These are phyloP conservation scores for Parmelia sp. DNA, from an alignment of 495 filamentous ascomycete genomes.

Conservation along the genomic window DNA sequence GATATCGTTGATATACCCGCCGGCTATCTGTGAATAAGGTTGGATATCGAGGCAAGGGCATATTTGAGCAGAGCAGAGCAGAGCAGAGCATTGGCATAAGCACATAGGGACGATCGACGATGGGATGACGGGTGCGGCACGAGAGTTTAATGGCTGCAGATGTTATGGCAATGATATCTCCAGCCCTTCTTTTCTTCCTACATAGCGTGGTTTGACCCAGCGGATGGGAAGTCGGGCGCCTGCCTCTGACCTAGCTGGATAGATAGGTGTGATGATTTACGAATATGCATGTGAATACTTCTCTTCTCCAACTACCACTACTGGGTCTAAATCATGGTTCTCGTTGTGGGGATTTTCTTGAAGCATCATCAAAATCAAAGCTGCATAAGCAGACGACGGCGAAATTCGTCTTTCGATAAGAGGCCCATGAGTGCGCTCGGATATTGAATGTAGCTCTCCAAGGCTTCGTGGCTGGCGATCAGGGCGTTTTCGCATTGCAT, in stretches of 20 bases:
- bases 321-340: not conserved
- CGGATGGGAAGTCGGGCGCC: not conserved
- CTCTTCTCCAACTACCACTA: not conserved
- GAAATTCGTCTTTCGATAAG: no score
- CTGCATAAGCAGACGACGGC: no score
- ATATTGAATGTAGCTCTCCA: no score
- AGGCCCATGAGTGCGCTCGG: no score
- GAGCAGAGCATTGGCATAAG: not conserved
- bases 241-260: conserved; percentile 10
- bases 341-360: not conserved
- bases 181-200: not conserved
- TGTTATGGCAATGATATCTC: conserved; percentile 10
- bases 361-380: not conserved
- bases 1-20: conserved; percentile 16
- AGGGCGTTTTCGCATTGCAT: no score
- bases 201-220: not conserved
- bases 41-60: not conserved
- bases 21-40: not conserved
- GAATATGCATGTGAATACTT: not conserved
- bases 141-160: conserved; percentile 4
- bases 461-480: no score
- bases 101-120: conserved; percentile 11
- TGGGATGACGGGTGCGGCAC: not conserved
- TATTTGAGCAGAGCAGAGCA: not conserved
- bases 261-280: conserved; percentile 11